A percentile compares a stretch with the other conserved stretches of the same genome.
Conservation (phyloP, 2,329 filamentous ascomycete genomes). For the Penicillium aurantiogriseum region DNA sequence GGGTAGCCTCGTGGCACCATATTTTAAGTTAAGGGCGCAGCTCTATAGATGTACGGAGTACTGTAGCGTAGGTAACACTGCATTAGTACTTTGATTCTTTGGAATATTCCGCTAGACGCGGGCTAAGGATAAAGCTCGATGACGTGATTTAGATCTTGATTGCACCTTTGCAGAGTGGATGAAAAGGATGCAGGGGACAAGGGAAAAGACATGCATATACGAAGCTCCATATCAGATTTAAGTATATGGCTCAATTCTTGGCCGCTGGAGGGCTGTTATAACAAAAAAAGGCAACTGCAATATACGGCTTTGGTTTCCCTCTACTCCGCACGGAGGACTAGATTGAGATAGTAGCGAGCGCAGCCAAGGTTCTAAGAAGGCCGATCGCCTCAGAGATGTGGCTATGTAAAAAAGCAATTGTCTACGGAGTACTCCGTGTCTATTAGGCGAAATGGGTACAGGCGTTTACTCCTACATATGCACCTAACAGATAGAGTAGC, state of each 20-base stretch:
- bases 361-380: neutral
- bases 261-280: too few relatives aligned
- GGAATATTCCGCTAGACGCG: neutral
- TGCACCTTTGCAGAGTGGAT: constrained; percentile 17
- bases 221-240: neutral
- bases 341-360: neutral
- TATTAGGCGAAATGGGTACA: neutral
- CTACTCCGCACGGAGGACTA: neutral
- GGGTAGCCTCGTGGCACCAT: neutral
- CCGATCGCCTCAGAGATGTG: neutral
- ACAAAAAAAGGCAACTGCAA: neutral
- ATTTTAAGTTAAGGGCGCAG: neutral
- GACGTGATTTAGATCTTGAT: constrained; percentile 37
- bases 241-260: neutral
- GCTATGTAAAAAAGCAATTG: neutral
- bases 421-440: neutral
- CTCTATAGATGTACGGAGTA: neutral
- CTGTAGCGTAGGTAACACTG: neutral
- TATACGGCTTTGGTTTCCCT: too few relatives aligned
- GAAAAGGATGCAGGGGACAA: neutral
- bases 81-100: neutral
- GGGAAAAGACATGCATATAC: neutral
- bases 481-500: constrained; percentile 16
- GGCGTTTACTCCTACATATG: neutral
- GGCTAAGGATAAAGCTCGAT: constrained; percentile 29